Conservation (phyloP, 148 eudicot species). For the Silene conica region DNA sequence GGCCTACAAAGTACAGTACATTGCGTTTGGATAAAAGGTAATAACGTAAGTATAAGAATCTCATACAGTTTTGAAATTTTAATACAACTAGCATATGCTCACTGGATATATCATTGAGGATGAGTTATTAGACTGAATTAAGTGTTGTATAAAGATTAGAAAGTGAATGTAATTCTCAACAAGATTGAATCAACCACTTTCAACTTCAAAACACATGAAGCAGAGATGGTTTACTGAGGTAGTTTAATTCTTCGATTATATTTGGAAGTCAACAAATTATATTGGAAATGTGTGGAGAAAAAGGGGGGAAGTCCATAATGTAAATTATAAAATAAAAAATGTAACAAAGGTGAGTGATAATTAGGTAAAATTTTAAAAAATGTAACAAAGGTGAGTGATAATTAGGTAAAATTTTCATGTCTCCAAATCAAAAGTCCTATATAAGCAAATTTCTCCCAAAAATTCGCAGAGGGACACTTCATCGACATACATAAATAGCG, state of each 20-base stretch:
- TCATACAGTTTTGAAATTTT: not conserved
- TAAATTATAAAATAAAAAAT: not conserved
- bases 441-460: not conserved
- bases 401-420: too few relatives aligned
- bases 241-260: not conserved
- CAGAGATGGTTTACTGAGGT: not conserved
- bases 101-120: too few relatives aligned
- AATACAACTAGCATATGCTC: not conserved
- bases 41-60: not conserved
- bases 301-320: not conserved
- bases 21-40: not conserved
- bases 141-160: too few relatives aligned
- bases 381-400: not conserved
- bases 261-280: not conserved
- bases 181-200: not conserved
- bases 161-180: too few relatives aligned
- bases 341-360: not conserved
- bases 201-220: not conserved
- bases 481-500: not conserved
- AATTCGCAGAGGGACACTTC: not conserved
- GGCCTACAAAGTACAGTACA: not conserved
- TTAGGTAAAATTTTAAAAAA: not conserved
- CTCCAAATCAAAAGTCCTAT: not conserved
- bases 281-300: not conserved
- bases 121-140: too few relatives aligned